phyloP scores from a whole-genome alignment of 225 moss, liverwort and hornwort genomes.

The Pseudisothecium myosuroides region DNA sequence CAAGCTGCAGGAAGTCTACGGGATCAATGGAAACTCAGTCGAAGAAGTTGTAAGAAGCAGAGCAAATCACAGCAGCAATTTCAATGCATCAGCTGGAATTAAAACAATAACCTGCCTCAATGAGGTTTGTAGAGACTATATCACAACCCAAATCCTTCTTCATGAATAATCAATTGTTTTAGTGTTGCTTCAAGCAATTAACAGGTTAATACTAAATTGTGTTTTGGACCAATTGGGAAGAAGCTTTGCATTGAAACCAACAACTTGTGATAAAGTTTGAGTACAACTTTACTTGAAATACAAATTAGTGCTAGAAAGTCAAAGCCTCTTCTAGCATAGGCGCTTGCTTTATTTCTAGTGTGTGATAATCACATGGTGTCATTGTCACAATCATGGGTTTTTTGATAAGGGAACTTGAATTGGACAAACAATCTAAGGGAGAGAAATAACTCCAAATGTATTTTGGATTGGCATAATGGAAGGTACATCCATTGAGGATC shows the following conservation, averaged over 20 bases:
- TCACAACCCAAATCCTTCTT: not conserved
- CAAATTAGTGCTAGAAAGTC: not conserved
- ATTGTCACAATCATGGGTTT: too few relatives aligned
- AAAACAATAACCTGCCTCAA: not conserved
- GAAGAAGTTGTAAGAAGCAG: not conserved
- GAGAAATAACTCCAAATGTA: too few relatives aligned
- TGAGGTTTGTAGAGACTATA: not conserved
- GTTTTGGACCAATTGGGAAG: not conserved
- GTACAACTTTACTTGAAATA: not conserved
- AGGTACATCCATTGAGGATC: too few relatives aligned
- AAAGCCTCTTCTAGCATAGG: not conserved
- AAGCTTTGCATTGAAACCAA: not conserved
- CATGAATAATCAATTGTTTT: not conserved
- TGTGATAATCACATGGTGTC: too few relatives aligned
- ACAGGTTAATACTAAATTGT: not conserved
- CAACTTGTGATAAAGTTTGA: not conserved
- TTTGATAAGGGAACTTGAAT: too few relatives aligned
- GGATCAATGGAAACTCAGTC: not conserved
- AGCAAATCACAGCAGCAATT: not conserved
- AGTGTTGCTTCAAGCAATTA: too few relatives aligned
- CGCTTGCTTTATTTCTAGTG: not conserved
- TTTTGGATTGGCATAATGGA: too few relatives aligned
- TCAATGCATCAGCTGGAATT: not conserved
- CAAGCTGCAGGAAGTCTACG: not conserved
- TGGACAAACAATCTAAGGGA: too few relatives aligned